Evolutionary conservation across 2,329 filamentous ascomycete species (phyloP).

Genomic region (Gnomoniopsis smithogilvyi): DNA sequence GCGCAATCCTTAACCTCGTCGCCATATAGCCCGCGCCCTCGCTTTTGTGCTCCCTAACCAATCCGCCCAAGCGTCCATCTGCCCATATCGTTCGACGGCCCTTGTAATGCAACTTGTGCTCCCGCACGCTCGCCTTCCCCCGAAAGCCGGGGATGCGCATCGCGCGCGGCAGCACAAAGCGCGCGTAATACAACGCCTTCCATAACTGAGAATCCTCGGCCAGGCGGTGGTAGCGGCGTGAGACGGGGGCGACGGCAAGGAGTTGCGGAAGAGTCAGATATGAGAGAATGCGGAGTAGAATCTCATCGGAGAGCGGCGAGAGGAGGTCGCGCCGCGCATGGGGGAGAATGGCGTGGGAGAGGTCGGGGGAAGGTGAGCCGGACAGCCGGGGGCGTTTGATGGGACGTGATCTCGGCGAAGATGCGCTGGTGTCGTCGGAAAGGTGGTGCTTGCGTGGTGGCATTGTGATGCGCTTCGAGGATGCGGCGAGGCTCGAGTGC

Average conservation of each 20-base stretch:
- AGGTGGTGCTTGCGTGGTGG: no score
- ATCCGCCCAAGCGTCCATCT: conserved; percentile 40
- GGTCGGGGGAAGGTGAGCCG: no score
- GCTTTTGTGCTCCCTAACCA: conserved; percentile 24
- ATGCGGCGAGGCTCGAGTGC: no score
- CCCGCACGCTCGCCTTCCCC: conserved; percentile 24
- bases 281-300: conserved; percentile 79
- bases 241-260: conserved; percentile 62
- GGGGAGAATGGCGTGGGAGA: not conserved
- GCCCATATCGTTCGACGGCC: conserved; percentile 42
- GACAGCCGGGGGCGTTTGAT: no score
- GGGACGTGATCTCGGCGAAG: no score
- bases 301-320: conserved; percentile 78
- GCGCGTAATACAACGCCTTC: conserved; percentile 83
- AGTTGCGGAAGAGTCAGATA: conserved; percentile 70
- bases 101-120: conserved; percentile 41
- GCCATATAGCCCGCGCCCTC: not conserved
- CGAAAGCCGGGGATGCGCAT: conserved; percentile 68
- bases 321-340: conserved; percentile 51
- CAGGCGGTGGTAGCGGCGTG: conserved; percentile 69
- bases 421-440: no score
- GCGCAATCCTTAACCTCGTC: conserved; percentile 24
- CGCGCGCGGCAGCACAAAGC: conserved; percentile 80
- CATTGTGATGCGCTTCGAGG: no score
- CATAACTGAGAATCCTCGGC: conserved; percentile 83